These are phyloP conservation scores for Capsicum rhomboideum DNA, from an alignment of 257 asterid genomes.

Conservation along the genomic window DNA sequence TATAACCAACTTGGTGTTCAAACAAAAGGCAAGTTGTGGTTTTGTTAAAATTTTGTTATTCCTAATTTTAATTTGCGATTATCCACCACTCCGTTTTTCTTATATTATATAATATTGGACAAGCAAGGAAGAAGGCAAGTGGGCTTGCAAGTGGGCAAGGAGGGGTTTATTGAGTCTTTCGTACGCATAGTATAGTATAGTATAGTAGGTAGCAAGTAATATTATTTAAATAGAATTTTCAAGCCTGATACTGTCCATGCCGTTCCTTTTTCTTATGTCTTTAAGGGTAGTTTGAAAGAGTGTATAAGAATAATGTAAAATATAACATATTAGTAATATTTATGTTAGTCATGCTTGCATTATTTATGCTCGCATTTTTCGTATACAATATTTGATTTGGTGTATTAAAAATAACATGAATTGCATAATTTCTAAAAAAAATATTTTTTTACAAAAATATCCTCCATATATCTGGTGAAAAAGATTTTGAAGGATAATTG, in stretches of 20 bases:
- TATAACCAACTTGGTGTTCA: conserved; percentile 28
- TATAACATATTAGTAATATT: too few relatives aligned
- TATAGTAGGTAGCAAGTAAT: not conserved
- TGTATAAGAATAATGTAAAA: too few relatives aligned
- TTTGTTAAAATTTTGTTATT: not conserved
- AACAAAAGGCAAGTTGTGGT: conserved; percentile 33
- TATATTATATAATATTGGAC: not conserved
- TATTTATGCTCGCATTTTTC: too few relatives aligned
- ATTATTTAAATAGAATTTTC: not conserved
- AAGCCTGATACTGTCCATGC: not conserved
- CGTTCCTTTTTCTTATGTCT: not conserved
- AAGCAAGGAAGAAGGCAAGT: conserved; percentile 10
- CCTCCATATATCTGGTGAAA: too few relatives aligned
- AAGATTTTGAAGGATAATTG: too few relatives aligned
- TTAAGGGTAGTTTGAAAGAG: too few relatives aligned
- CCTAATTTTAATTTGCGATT: not conserved
- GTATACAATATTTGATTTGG: too few relatives aligned
- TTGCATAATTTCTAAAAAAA: too few relatives aligned
- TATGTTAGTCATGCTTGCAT: too few relatives aligned
- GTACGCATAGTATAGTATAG: not conserved
- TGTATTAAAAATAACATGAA: too few relatives aligned
- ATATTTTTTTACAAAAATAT: too few relatives aligned
- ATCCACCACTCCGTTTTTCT: too few relatives aligned
- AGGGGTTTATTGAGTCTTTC: conserved; percentile 12
- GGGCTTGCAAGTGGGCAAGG: conserved; percentile 35